Percentiles rank a stretch among this genome's conserved stretches.
These are phyloP conservation scores for Lobulomyces angularis DNA, from an alignment of 192 early-diverging fungal species.

Conservation along the genomic window DNA sequence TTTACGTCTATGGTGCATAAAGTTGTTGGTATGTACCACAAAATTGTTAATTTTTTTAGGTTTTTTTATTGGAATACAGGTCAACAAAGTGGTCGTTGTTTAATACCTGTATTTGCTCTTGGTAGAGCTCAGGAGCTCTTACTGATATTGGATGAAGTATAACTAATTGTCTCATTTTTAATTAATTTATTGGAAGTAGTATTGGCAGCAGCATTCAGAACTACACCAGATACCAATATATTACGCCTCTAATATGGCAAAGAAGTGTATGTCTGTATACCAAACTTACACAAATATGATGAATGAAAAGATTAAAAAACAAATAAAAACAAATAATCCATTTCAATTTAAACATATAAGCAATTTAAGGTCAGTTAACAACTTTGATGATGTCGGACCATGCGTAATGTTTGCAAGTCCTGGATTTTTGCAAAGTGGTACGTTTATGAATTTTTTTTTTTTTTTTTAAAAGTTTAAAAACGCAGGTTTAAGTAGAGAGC, in stretches of 20 bases:
- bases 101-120: conserved; percentile 94
- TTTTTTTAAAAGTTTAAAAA: conserved; percentile 1
- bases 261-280: conserved; percentile 93
- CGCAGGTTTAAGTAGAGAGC: conserved; percentile 73
- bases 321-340: conserved; percentile 68
- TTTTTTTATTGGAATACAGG: no score
- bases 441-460: background rate
- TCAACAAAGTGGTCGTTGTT: conserved; percentile 68
- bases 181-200: conserved; percentile 34
- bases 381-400: conserved; percentile 88
- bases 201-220: conserved; percentile 76
- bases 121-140: conserved; percentile 94
- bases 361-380: conserved; percentile 69
- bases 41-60: no score
- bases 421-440: conserved; percentile 81
- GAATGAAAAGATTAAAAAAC: conserved; percentile 85
- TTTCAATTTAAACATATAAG: conserved; percentile 92
- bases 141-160: conserved; percentile 66
- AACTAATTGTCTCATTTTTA: background rate
- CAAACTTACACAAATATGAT: conserved; percentile 97
- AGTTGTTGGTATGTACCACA: no score
- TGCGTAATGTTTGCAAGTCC: conserved; percentile 99
- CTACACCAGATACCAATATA: conserved; percentile 84
- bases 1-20: conserved; percentile 63
- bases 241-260: conserved; percentile 89